These are phyloP conservation scores for Fusarium sp. DNA, from an alignment of 2,329 filamentous ascomycete genomes.

Conservation along the genomic window DNA sequence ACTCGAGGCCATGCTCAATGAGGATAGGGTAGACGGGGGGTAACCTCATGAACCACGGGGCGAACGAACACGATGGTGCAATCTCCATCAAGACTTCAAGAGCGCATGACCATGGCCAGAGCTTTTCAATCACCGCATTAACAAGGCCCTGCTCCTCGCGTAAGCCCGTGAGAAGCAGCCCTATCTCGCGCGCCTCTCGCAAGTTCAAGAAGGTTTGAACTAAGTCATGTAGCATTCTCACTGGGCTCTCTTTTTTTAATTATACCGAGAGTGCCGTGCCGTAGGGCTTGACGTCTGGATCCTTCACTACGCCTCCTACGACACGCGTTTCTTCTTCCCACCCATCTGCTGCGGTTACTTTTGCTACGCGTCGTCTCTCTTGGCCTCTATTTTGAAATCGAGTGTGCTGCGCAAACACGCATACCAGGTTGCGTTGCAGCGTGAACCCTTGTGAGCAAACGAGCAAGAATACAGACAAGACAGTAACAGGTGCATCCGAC, in stretches of 20 bases:
- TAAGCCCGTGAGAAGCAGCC: background rate
- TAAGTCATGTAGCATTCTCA: background rate
- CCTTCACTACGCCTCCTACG: background rate
- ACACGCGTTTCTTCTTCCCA: background rate
- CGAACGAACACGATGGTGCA: background rate
- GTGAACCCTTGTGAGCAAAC: slow-evolving; percentile 20
- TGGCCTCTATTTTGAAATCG: background rate
- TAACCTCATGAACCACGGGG: background rate
- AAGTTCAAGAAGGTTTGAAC: background rate
- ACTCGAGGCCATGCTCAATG: background rate
- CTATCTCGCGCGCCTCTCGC: background rate
- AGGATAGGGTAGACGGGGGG: background rate
- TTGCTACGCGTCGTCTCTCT: background rate
- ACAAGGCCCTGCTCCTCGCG: background rate
- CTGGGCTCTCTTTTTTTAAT: background rate
- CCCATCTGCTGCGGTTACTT: background rate
- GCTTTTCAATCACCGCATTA: background rate
- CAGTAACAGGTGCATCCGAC: background rate
- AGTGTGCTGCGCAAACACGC: slow-evolving; percentile 23
- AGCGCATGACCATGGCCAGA: background rate
- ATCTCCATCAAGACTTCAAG: background rate
- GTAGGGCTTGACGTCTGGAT: background rate
- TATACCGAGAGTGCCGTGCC: background rate
- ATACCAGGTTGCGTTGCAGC: slow-evolving; percentile 26
- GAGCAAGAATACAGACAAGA: background rate